phyloP scores from a whole-genome alignment of 2,329 filamentous ascomycete genomes.

The Aspergillus glaucus region DNA sequence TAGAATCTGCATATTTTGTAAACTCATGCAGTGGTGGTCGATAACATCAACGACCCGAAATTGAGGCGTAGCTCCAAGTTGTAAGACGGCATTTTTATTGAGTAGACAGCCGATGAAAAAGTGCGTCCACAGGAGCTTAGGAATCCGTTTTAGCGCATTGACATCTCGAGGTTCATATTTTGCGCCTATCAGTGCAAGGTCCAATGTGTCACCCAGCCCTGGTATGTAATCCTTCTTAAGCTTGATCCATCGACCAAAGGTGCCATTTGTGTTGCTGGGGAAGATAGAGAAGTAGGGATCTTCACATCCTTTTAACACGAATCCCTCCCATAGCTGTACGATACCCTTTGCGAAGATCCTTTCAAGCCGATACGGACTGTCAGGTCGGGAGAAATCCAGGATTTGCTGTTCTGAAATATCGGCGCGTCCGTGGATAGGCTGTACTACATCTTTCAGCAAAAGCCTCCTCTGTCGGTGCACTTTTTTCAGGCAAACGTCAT shows the following conservation, averaged over 20 bases:
- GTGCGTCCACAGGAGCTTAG: conserved; percentile 64
- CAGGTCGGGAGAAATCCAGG: conserved; percentile 57
- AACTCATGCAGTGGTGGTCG: conserved; percentile 44
- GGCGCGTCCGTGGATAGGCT: conserved; percentile 54
- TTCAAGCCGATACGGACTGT: conserved; percentile 52
- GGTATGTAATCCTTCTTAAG: conserved; percentile 81
- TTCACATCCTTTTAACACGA: conserved; percentile 70
- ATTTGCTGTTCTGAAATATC: conserved; percentile 61
- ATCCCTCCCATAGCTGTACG: conserved; percentile 62
- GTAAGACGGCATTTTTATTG: conserved; percentile 57
- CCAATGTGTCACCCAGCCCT: conserved; percentile 72
- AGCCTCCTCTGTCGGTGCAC: conserved; percentile 38
- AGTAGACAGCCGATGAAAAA: conserved; percentile 72
- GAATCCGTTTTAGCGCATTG: conserved; percentile 44
- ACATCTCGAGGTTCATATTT: conserved; percentile 62
- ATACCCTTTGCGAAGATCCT: conserved; percentile 64
- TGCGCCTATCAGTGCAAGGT: conserved; percentile 73
- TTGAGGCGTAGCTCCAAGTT: conserved; percentile 46
- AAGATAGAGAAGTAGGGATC: conserved; percentile 65
- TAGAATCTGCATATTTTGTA: conserved; percentile 48
- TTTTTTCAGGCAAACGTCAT: conserved; percentile 46
- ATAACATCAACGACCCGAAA: conserved; percentile 64
- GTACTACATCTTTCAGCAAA: conserved; percentile 53
- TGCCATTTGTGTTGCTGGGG: conserved; percentile 25
- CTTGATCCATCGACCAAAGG: conserved; percentile 60